Percentiles rank a stretch among this genome's conserved stretches.
These are phyloP conservation scores for Paraglomus brasilianum DNA, from an alignment of 192 early-diverging fungal genomes.

Conservation along the genomic window DNA sequence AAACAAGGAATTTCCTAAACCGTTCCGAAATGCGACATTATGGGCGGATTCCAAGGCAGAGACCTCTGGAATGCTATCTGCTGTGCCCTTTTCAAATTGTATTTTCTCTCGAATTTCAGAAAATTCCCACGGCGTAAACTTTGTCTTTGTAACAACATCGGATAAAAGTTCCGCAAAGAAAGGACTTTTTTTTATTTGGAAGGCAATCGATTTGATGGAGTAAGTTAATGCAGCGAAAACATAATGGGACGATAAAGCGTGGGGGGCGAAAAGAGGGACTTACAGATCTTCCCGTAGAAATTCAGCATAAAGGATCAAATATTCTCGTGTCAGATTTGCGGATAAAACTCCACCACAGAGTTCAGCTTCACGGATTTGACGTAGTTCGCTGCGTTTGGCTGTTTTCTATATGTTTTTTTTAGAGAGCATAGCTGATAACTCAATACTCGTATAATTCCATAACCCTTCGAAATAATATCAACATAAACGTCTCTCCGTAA, in stretches of 20 bases:
- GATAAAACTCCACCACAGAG: constrained; percentile 83
- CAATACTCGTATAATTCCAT: no score
- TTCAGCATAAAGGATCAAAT: constrained; percentile 81
- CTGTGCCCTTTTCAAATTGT: constrained; percentile 62
- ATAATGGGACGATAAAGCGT: background rate
- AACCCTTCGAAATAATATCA: no score
- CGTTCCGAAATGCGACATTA: constrained; percentile 87
- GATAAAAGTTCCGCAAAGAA: constrained; percentile 84
- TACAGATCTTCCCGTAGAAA: constrained; percentile 90
- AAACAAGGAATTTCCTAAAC: constrained; percentile 94
- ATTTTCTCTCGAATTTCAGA: constrained; percentile 62
- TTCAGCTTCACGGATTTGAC: constrained; percentile 88
- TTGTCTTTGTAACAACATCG: constrained; percentile 73
- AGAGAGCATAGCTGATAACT: background rate
- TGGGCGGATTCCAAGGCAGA: constrained; percentile 79
- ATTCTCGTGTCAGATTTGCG: constrained; percentile 79
- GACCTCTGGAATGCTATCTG: constrained; percentile 62
- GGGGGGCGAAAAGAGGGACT: constrained; percentile 29
- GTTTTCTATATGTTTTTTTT: constrained; percentile 59
- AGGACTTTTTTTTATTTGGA: constrained; percentile 37
- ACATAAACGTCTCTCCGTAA: no score
- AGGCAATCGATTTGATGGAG: background rate
- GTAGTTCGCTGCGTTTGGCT: constrained; percentile 77
- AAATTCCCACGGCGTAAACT: constrained; percentile 87
- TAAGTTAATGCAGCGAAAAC: constrained; percentile 2